These are phyloP conservation scores for Macrocybe sp. DNA, from an alignment of 1,284 basidiomycete genomes.

Conservation along the genomic window DNA sequence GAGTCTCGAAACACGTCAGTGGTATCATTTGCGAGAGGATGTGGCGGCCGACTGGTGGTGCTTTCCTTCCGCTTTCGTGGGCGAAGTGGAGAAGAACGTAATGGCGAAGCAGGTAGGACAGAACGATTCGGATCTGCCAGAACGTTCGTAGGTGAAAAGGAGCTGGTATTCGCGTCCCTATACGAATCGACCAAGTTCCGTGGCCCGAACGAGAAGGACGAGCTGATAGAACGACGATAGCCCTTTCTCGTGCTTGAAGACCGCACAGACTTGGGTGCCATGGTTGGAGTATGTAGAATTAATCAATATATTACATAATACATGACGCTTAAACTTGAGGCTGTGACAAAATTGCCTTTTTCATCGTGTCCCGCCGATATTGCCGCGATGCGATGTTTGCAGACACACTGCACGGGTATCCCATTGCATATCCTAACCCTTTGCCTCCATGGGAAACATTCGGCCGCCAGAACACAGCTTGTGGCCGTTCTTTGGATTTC, in stretches of 20 bases:
- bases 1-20: conserved; percentile 71
- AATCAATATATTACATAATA: no score
- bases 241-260: conserved; percentile 32
- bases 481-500: conserved; percentile 19
- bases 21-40: conserved; percentile 72
- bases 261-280: conserved; percentile 26
- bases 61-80: conserved; percentile 46
- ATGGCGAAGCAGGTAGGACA: conserved; percentile 62
- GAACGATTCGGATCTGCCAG: conserved; percentile 72
- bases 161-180: conserved; percentile 52
- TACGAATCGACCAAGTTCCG: conserved; percentile 67
- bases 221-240: conserved; percentile 50
- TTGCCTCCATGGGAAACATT: conserved; percentile 27
- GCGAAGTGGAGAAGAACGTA: conserved; percentile 55
- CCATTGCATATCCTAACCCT: conserved; percentile 34
- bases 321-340: no score
- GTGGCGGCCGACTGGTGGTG: conserved; percentile 36
- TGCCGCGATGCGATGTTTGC: not conserved
- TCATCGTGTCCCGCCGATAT: conserved; percentile 16
- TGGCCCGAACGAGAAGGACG: conserved; percentile 79
- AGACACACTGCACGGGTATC: conserved; percentile 26
- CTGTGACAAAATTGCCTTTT: not conserved
- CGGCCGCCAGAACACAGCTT: conserved; percentile 33
- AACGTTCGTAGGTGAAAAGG: conserved; percentile 45
- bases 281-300: no score